Base-by-base conservation (phyloP, 2,329 filamentous ascomycete genomes). In the Anisogramma anomala region DNA sequence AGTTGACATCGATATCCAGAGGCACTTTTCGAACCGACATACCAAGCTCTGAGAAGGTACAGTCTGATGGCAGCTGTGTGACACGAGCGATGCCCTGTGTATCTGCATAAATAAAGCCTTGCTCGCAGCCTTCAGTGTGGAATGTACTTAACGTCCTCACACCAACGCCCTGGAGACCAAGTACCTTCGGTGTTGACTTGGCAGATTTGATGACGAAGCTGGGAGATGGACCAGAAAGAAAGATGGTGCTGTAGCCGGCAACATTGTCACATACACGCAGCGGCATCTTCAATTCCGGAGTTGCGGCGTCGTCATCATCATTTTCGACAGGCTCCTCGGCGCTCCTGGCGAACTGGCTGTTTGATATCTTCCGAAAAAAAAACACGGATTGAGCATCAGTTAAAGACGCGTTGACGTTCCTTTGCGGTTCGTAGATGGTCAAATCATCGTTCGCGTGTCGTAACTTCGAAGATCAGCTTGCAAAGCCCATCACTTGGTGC, bases 101-200 rank as follows among this genome's bases (percentile, higher is more conserved):
- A 60, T 93, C 83, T 19, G 85, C 70, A 54, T 87, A 91, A 30
- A 88, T 82, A 55, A 95, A 93, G 0, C 88, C 88, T 41, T 77
- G 71, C 43, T 88, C 79, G 54, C 84, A 91, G 5, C 76, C 79
- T 40, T 78, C 73, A 0, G 80, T 87, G 56, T 93, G 77, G 56
- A 94, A 85, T 1, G 76, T 66, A 48, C 79, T 84, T 52, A 96
- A 69, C 36, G 79, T 77, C 28, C 78, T 73, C 3, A 89, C 77
- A 6, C 74, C 73, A 11, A 70, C 66, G 0, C 82, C 81, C 46
- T 80, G 75, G 1, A 95, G 64, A 9, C 75, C 71, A n/a, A 94
- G 61, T 11, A 94, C 73, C 49, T 77, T 79, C 0, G 89, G 87
- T 4, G 72, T 62, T 38, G 81, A 87, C 49, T 85, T 83, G 26